Evolutionary conservation across 192 early-diverging fungal species (phyloP).

Genomic region (Entophlyctis luteolus): DNA sequence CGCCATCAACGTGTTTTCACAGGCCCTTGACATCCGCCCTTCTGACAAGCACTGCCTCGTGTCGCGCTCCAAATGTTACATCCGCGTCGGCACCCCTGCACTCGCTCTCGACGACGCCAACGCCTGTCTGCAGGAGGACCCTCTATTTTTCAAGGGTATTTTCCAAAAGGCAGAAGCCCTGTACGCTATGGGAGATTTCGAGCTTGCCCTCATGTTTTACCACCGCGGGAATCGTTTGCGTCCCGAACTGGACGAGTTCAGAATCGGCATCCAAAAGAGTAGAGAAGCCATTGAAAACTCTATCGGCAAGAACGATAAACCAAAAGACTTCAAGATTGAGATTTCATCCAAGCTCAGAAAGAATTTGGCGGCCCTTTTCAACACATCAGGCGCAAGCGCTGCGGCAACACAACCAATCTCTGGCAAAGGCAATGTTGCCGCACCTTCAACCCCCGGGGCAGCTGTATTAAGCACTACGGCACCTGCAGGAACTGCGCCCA

Average conservation of each 20-base stretch:
- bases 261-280: constrained; percentile 60
- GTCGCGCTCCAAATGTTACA: constrained; percentile 52
- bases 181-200: constrained; percentile 61
- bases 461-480: too few species aligned
- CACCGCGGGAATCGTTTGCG: constrained; percentile 54
- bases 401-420: too few species aligned
- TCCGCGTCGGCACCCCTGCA: constrained; percentile 46
- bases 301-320: constrained; percentile 40
- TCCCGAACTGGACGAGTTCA: constrained; percentile 58
- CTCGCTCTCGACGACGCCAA: constrained; percentile 54
- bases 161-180: constrained; percentile 62
- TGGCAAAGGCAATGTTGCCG: constrained; percentile 4
- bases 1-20: constrained; percentile 48
- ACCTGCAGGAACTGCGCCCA: constrained; percentile 10
- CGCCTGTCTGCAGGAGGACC: constrained; percentile 38
- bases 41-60: constrained; percentile 59
- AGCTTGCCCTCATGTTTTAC: constrained; percentile 56
- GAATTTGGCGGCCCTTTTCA: constrained; percentile 23
- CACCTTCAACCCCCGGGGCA: neutral
- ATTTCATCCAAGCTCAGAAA: constrained; percentile 19
- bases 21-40: constrained; percentile 49
- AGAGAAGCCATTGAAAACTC: constrained; percentile 60
- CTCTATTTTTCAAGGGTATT: constrained; percentile 52
- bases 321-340: constrained; percentile 21
- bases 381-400: neutral